Evolutionary conservation across 2,329 filamentous ascomycete genomes (phyloP), one percentile per base, ranked within the genome.

Genomic region (Pyrenochaeta sp.): DNA sequence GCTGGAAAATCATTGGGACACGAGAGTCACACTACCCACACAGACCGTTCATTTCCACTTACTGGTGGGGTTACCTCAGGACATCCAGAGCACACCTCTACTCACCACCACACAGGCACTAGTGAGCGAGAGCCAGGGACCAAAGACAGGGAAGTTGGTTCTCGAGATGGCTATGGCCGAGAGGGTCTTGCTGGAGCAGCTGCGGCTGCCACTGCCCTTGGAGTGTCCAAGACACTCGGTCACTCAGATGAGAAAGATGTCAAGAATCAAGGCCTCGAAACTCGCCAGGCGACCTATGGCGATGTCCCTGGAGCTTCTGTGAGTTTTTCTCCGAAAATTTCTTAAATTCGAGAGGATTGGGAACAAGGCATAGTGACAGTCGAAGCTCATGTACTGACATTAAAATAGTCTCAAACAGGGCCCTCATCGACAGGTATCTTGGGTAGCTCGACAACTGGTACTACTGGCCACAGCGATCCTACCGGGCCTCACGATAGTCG

Each of bases 41-140:
- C 66, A 21, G 64, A 68, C 37, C 70, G 74, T 35, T 64, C 66
- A 1, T 77, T 77, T 54, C 74, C 74, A n/a, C 63, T 77, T 5
- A 58, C 71, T 31, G 73, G 73, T 21, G 72, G 72, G 21, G 61
- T 74, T 6, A 51, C 63, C 5, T 59, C 61, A 23, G 17, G 18
- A 14, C 51, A 58, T 29, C 46, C 52, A 10, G 23, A 47, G 11
- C 23, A 51, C 10, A 39, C n/a, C 21, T 15, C 49, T 27, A 27
- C 56, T 30, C 29, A 50, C 11, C 46, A 49, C 2, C 23, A 47
- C 1, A 44, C 36, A 17, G 52, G 37, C 12, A 47, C 49, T 4
- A 45, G 45, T 40, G 51, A 57, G 20, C 53, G 53, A 20, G 54
- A 56, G 23, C 63, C 56, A 5, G 59, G 62, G 10, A 69, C 64